phyloP scores from a whole-genome alignment of 192 early-diverging fungal species.

The Rhizoclosmatium globosum region DNA sequence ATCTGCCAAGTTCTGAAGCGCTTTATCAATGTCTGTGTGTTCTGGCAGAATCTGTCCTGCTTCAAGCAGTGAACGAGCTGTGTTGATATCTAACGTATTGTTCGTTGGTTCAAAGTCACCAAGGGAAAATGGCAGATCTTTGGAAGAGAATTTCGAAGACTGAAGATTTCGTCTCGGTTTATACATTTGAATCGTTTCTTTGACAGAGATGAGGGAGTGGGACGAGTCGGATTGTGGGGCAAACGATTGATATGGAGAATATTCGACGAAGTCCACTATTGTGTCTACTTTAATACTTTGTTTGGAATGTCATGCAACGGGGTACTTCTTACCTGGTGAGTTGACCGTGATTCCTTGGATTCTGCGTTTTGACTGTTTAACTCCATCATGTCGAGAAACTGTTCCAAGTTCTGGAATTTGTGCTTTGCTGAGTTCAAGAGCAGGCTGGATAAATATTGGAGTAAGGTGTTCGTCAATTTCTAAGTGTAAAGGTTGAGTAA shows the following conservation, averaged over 20 bases:
- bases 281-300: no score
- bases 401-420: conserved; percentile 20
- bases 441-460: conserved; percentile 16
- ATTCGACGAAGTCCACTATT: conserved; percentile 10
- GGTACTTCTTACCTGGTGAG: background rate
- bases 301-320: background rate
- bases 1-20: background rate
- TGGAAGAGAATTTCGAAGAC: background rate
- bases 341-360: background rate
- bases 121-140: background rate
- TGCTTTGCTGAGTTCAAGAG: background rate
- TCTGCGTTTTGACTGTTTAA: background rate
- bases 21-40: background rate
- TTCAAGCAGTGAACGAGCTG: background rate
- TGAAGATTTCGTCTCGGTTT: background rate
- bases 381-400: background rate
- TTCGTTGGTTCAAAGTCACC: background rate
- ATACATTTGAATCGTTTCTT: conserved; percentile 25
- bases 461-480: conserved; percentile 23
- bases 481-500: background rate
- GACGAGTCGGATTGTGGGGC: conserved; percentile 16
- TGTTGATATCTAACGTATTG: background rate
- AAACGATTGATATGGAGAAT: conserved; percentile 15
- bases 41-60: background rate
- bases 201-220: conserved; percentile 12